Evolutionary conservation across 2,329 filamentous ascomycete genomes (phyloP).

Genomic region (Magnaporthiopsis rhizophila): DNA sequence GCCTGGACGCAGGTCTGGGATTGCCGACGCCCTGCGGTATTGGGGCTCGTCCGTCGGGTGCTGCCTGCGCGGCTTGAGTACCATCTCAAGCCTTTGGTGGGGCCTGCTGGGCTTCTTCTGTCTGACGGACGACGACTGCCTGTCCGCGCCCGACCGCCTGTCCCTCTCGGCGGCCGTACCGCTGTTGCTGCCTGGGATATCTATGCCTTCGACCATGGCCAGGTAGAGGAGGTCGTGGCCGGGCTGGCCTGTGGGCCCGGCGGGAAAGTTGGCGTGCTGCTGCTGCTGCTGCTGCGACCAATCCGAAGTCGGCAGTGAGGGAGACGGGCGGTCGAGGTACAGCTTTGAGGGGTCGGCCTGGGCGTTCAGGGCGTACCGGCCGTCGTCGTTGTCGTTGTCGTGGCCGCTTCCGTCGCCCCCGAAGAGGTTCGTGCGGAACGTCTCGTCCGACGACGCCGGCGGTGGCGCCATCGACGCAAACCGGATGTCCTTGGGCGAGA

Average conservation of each 20-base stretch:
- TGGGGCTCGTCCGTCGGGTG: neutral
- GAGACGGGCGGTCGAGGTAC: neutral
- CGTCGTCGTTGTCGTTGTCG: neutral
- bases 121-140: neutral
- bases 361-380: neutral
- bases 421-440: neutral
- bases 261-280: neutral
- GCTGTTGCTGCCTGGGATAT: neutral
- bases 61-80: neutral
- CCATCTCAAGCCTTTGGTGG: neutral
- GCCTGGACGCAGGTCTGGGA: neutral
- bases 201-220: neutral
- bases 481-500: neutral
- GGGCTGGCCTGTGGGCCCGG: neutral
- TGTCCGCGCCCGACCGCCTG: no score
- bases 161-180: neutral
- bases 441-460: neutral
- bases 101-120: neutral
- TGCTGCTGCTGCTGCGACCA: neutral
- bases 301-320: neutral
- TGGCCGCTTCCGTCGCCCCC: neutral
- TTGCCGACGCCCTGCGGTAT: neutral
- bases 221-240: neutral
- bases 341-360: neutral
- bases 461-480: neutral